Percentiles rank a stretch among this genome's conserved stretches.
Evolutionary conservation across 345 rosid genomes (phyloP).

Genomic region (Lumnitzera racemosa): DNA sequence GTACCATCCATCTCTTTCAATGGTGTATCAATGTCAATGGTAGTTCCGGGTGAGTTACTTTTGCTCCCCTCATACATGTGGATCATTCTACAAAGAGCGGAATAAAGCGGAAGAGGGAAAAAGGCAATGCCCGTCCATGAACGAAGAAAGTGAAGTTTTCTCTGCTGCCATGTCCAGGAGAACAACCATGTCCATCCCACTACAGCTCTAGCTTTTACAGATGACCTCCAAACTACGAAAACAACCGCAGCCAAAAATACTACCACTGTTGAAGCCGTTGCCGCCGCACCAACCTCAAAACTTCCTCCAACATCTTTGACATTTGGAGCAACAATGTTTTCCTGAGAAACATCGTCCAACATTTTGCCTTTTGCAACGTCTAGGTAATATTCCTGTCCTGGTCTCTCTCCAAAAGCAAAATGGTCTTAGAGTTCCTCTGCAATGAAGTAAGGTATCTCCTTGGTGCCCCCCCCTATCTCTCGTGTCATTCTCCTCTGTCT

Average conservation of each 20-base stretch:
- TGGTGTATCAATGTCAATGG: too few relatives aligned
- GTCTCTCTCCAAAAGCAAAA: not conserved
- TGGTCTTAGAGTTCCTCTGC: not conserved
- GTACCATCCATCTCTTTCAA: too few relatives aligned
- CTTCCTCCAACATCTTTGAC: too few relatives aligned
- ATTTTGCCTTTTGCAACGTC: not conserved
- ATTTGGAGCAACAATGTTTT: too few relatives aligned
- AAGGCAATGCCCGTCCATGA: constrained; percentile 1
- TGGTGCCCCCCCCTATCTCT: not conserved
- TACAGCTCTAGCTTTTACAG: too few relatives aligned
- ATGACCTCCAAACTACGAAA: too few relatives aligned
- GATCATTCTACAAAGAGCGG: not conserved
- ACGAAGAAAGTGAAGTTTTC: not conserved
- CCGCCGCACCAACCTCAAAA: too few relatives aligned
- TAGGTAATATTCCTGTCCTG: too few relatives aligned
- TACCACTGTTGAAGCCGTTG: too few relatives aligned
- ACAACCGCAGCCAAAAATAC: too few relatives aligned
- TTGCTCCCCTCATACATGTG: too few relatives aligned
- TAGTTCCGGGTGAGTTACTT: too few relatives aligned
- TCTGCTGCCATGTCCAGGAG: constrained; percentile 3
- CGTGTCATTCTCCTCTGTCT: not conserved
- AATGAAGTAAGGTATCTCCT: constrained; percentile 10
- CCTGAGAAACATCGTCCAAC: not conserved
- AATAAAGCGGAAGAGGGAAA: not conserved
- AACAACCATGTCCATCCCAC: not conserved